A percentile compares a stretch with the other conserved stretches of the same genome.
These are phyloP conservation scores for Grosmannia clavigera DNA, from an alignment of 2,329 filamentous ascomycete species.

Conservation along the genomic window DNA sequence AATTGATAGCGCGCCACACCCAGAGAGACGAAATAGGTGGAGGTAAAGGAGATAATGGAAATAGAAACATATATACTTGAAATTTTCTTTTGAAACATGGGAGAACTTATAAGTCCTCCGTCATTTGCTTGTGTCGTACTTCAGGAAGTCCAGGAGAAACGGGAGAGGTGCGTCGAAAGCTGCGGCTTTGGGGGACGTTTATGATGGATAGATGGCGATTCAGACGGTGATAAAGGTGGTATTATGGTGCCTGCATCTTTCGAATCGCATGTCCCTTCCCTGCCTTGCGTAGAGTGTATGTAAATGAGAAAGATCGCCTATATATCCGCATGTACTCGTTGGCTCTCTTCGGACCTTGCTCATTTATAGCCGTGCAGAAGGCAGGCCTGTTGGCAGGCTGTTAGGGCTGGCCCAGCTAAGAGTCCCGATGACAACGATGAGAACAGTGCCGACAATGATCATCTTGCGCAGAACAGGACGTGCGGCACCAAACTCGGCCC, in stretches of 20 bases:
- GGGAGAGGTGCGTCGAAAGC: not conserved
- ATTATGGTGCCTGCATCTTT: not conserved
- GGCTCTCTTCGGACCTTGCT: not conserved
- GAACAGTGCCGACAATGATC: constrained; percentile 50
- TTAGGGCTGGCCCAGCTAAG: constrained; percentile 31
- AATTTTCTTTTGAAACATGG: not conserved
- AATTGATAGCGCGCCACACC: not conserved
- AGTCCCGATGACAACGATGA: constrained; percentile 56
- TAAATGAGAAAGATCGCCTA: not conserved
- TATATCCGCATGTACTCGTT: not conserved
- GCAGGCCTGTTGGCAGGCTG: constrained; percentile 1
- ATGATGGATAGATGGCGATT: not conserved
- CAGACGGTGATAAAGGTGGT: not conserved
- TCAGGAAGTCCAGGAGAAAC: constrained; percentile 2
- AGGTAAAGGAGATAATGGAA: not conserved
- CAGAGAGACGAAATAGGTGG: not conserved
- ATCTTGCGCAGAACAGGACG: constrained; percentile 71
- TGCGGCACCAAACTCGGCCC: constrained; percentile 73
- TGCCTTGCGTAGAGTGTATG: not conserved
- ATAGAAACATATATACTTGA: constrained; percentile 7
- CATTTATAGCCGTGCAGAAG: not conserved
- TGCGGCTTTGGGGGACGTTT: not conserved
- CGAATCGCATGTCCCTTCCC: not conserved
- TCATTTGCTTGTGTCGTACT: constrained; percentile 2
- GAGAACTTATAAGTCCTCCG: not conserved